Conservation (phyloP, 495 filamentous ascomycete genomes). For the Neurospora sp. region DNA sequence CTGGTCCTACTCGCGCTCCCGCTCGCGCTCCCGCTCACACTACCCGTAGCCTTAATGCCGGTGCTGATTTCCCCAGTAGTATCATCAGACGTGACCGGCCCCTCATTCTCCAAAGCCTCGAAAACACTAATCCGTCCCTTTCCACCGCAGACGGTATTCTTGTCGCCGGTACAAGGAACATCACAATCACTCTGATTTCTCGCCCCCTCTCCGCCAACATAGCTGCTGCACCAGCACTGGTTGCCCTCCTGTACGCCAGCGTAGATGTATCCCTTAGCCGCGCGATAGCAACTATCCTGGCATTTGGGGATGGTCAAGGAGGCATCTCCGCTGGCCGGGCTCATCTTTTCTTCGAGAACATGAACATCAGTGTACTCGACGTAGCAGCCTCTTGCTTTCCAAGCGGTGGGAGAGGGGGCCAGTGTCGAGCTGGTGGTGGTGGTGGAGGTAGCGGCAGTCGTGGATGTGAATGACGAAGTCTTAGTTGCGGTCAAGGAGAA, state of each 20-base stretch:
- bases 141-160: conserved; percentile 21
- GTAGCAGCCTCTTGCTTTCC: conserved; percentile 7
- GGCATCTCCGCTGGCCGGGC: conserved; percentile 1
- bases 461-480: no score
- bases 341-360: conserved; percentile 4
- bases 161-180: conserved; percentile 27
- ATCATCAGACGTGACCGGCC: neutral
- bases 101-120: neutral
- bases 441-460: no score
- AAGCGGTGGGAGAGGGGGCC: no score
- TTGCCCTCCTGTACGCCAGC: conserved; percentile 1
- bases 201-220: neutral
- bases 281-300: conserved; percentile 7
- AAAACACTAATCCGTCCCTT: conserved; percentile 11
- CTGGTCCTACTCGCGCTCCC: no score
- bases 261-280: neutral
- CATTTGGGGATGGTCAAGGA: conserved; percentile 9
- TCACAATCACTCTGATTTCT: conserved; percentile 20
- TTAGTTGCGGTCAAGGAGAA: no score
- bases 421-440: no score
- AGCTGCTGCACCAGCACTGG: conserved; percentile 3
- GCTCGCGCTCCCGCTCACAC: no score
- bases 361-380: conserved; percentile 6
- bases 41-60: no score
- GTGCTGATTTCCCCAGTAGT: neutral